These are phyloP conservation scores for Boletales sp. DNA, from an alignment of 768 basidiomycete genomes.

Conservation along the genomic window DNA sequence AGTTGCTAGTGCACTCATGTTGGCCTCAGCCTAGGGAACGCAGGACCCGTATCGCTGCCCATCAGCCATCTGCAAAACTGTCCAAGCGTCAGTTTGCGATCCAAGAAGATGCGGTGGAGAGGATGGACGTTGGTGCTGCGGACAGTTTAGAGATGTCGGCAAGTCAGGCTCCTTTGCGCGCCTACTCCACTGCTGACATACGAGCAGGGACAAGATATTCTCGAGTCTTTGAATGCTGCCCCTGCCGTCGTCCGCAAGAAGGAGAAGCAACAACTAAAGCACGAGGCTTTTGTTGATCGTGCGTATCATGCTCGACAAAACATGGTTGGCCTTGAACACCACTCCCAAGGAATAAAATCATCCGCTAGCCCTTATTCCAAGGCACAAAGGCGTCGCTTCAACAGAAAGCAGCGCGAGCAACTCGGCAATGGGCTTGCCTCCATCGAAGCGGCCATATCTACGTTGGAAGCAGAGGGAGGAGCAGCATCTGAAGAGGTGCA, in stretches of 20 bases:
- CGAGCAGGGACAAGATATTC: constrained; percentile 42
- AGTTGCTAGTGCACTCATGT: constrained; percentile 7
- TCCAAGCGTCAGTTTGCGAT: constrained; percentile 47
- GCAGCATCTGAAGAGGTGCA: constrained; percentile 12
- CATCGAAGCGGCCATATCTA: constrained; percentile 52
- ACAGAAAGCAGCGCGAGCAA: constrained; percentile 65
- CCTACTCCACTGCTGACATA: not conserved
- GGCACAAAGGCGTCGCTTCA: constrained; percentile 66
- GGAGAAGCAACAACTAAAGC: constrained; percentile 61
- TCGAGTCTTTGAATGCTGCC: constrained; percentile 31
- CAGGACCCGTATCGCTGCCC: constrained; percentile 42
- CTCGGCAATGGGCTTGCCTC: constrained; percentile 48
- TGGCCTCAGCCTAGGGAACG: constrained; percentile 31
- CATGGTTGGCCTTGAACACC: not conserved
- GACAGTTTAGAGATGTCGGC: constrained; percentile 38
- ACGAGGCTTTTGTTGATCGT: constrained; percentile 70
- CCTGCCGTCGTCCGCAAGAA: constrained; percentile 51
- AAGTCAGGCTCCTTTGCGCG: constrained; percentile 8
- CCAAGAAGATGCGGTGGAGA: constrained; percentile 46
- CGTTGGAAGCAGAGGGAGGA: constrained; percentile 41
- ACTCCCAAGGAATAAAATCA: constrained; percentile 43
- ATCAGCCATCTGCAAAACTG: constrained; percentile 51
- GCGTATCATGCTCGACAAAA: constrained; percentile 9
- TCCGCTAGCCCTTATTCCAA: constrained; percentile 61
- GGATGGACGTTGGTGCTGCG: constrained; percentile 43